Conservation (phyloP, 225 moss, liverwort and hornwort species). For the Thuidium tamariscinum region DNA sequence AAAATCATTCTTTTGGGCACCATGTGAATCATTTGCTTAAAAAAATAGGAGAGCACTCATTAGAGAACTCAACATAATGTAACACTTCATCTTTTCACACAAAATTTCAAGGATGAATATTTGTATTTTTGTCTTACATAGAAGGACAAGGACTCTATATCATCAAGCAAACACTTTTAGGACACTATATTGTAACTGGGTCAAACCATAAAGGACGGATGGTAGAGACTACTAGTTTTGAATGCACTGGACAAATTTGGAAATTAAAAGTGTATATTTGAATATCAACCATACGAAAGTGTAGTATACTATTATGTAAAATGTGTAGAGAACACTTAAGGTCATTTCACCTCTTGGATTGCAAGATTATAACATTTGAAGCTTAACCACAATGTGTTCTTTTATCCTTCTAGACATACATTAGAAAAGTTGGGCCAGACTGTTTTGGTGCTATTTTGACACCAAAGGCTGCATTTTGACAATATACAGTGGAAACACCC, state of each 20-base stretch:
- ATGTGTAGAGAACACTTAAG: neutral
- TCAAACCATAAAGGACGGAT: fast-evolving
- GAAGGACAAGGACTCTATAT: neutral
- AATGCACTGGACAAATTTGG: neutral
- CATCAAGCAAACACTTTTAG: fast-evolving
- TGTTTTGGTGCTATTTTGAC: too few species aligned
- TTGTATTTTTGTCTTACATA: neutral
- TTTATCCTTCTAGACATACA: neutral
- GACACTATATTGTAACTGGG: fast-evolving
- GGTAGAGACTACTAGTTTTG: fast-evolving
- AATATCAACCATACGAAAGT: fast-evolving
- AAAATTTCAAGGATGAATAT: neutral
- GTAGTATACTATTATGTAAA: neutral
- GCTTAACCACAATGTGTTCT: neutral
- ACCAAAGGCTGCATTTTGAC: too few species aligned
- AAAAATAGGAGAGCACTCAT: neutral
- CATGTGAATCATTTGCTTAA: neutral
- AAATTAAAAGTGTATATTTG: neutral
- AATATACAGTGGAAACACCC: too few species aligned
- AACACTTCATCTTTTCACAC: fast-evolving
- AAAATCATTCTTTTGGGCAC: neutral
- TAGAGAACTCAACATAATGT: neutral
- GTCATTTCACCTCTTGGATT: neutral
- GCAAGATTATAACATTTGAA: neutral
- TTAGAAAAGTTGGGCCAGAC: too few species aligned